phyloP scores from a whole-genome alignment of 495 filamentous ascomycete genomes.

The Chaetomium tenue region DNA sequence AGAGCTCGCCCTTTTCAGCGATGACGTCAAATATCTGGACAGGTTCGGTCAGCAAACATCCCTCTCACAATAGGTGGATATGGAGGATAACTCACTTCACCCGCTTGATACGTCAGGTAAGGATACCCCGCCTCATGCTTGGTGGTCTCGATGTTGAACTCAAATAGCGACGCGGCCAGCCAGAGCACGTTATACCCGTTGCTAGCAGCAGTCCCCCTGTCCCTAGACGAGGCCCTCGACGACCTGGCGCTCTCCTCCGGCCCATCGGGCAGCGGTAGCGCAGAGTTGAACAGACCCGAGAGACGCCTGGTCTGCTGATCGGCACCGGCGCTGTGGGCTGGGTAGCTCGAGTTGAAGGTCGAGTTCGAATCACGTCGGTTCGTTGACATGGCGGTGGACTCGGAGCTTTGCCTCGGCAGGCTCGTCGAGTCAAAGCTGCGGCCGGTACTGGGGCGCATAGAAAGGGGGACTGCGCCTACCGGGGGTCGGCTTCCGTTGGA shows the following conservation, averaged over 20 bases:
- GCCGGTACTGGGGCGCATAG: constrained; percentile 50
- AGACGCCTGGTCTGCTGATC: constrained; percentile 37
- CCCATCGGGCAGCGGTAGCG: constrained; percentile 75
- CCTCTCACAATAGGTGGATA: background rate
- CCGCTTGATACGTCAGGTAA: constrained; percentile 90
- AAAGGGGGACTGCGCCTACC: constrained; percentile 29
- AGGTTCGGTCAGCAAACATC: background rate
- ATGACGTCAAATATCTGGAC: constrained; percentile 78
- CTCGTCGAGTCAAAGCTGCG: constrained; percentile 50
- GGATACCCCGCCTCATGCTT: constrained; percentile 91
- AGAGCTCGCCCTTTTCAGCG: constrained; percentile 93
- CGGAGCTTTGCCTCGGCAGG: constrained; percentile 45
- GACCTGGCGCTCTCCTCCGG: constrained; percentile 46
- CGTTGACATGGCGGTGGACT: constrained; percentile 37
- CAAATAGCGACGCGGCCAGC: constrained; percentile 88
- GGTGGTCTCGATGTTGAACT: constrained; percentile 93
- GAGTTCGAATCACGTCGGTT: constrained; percentile 48
- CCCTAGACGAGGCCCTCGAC: constrained; percentile 52
- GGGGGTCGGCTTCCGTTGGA: constrained; percentile 26
- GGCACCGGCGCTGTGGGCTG: constrained; percentile 8
- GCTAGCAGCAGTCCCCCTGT: constrained; percentile 32
- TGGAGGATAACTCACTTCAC: constrained; percentile 58
- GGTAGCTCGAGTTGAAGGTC: constrained; percentile 45
- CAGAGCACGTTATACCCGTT: constrained; percentile 64
- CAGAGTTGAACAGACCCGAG: constrained; percentile 79